Conservation (phyloP, 139 green algal species). For the Pleodorina starrii region DNA sequence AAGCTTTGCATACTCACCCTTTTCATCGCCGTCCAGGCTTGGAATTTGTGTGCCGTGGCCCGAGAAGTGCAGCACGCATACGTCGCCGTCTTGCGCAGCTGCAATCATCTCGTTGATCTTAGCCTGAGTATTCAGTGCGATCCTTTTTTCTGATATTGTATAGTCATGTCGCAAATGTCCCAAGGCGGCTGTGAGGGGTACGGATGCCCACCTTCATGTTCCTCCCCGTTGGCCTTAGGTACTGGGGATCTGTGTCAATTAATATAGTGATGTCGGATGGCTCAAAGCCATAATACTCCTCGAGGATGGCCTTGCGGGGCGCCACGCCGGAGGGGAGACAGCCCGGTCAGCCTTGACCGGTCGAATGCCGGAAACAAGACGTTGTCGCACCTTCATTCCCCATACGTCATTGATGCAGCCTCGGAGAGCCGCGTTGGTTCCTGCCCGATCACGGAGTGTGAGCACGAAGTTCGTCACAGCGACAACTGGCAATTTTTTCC, state of each 20-base stretch:
- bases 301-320: conserved; percentile 51
- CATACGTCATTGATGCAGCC: conserved; percentile 85
- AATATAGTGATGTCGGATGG: conserved; percentile 67
- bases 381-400: conserved; percentile 55
- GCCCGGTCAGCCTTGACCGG: background rate
- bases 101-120: conserved; percentile 69
- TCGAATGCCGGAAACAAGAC: too few species aligned
- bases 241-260: conserved; percentile 70
- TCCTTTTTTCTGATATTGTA: too few species aligned
- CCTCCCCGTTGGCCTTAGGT: conserved; percentile 71
- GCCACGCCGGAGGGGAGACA: background rate
- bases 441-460: conserved; percentile 19
- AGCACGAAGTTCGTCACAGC: background rate
- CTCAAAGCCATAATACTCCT: conserved; percentile 71
- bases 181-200: too few species aligned
- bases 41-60: conserved; percentile 81
- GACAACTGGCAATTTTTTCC: conserved; percentile 8
- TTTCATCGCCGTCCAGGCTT: conserved; percentile 27
- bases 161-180: too few species aligned
- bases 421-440: conserved; percentile 67
- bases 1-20: too few species aligned
- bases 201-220: conserved; percentile 83
- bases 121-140: too few species aligned
- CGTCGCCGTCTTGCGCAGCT: conserved; percentile 63
- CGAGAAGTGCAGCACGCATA: conserved; percentile 82